phyloP scores from a whole-genome alignment of 1,284 basidiomycete genomes.

The Ustilago nuda region DNA sequence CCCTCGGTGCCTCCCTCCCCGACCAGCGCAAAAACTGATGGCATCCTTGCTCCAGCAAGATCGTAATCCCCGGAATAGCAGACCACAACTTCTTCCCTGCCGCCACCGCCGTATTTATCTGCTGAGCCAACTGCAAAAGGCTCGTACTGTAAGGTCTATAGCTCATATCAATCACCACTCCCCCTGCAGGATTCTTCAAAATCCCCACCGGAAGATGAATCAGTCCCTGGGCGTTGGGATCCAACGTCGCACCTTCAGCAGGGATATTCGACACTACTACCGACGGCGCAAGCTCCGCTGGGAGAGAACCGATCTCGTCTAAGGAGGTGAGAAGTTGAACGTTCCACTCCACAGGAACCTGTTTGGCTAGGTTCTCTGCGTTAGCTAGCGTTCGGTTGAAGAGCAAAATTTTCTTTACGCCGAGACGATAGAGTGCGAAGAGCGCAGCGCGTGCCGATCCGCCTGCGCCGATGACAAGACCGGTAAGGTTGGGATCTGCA shows the following conservation, averaged over 20 bases:
- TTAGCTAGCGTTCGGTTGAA: conserved; percentile 66
- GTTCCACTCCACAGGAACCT: conserved; percentile 62
- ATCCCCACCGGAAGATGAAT: conserved; percentile 56
- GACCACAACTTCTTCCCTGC: conserved; percentile 48
- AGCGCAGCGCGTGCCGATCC: conserved; percentile 66
- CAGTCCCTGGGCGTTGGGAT: conserved; percentile 7
- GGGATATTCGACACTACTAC: conserved; percentile 66
- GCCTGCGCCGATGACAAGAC: conserved; percentile 67
- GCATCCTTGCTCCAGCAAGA: conserved; percentile 66
- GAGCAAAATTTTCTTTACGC: conserved; percentile 59
- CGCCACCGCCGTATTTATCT: conserved; percentile 23
- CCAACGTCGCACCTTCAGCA: conserved; percentile 57
- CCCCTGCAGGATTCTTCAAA: conserved; percentile 50
- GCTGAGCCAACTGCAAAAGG: conserved; percentile 53
- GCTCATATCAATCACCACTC: conserved; percentile 68
- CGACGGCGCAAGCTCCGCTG: conserved; percentile 19
- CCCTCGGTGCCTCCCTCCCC: conserved; percentile 54
- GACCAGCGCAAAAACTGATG: conserved; percentile 67
- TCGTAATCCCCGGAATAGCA: conserved; percentile 60
- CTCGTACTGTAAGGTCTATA: conserved; percentile 65
- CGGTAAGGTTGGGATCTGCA: conserved; percentile 41
- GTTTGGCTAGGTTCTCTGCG: conserved; percentile 51
- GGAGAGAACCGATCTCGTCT: conserved; percentile 23
- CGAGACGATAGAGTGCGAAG: conserved; percentile 64
- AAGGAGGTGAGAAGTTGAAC: conserved; percentile 55